phyloP scores from a whole-genome alignment of 2,329 filamentous ascomycete species.

The Trichoderma harzianum region DNA sequence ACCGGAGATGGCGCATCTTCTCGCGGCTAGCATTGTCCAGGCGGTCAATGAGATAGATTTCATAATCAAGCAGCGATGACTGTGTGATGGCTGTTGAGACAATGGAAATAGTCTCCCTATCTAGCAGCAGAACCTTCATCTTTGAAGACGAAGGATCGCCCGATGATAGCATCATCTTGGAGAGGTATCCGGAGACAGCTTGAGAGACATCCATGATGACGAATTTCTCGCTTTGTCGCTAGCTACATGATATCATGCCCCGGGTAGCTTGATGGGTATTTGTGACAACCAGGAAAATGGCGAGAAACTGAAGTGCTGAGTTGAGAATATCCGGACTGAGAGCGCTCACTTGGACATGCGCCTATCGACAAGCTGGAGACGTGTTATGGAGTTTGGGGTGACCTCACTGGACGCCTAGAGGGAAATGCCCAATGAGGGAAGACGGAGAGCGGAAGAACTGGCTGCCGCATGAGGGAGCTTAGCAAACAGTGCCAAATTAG shows the following conservation, averaged over 20 bases:
- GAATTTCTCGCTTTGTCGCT: not conserved
- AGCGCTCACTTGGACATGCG: not conserved
- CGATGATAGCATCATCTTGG: slow-evolving; percentile 77
- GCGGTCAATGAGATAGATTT: slow-evolving; percentile 96
- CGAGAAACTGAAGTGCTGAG: not conserved
- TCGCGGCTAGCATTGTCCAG: slow-evolving; percentile 86
- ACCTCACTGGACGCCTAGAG: slow-evolving; percentile 4
- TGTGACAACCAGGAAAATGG: not conserved
- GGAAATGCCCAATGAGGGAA: not conserved
- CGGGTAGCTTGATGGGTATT: not conserved
- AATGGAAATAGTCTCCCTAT: slow-evolving; percentile 90
- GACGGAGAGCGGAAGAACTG: slow-evolving; percentile 10
- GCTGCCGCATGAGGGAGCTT: not conserved
- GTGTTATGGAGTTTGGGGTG: slow-evolving; percentile 2
- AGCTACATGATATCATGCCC: slow-evolving; percentile 17
- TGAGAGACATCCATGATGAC: slow-evolving; percentile 85
- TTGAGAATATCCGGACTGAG: not conserved
- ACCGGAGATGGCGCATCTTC: slow-evolving; percentile 96
- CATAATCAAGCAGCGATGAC: slow-evolving; percentile 89
- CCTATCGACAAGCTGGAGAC: slow-evolving; percentile 10
- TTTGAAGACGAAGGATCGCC: slow-evolving; percentile 78
- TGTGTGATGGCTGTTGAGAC: slow-evolving; percentile 95
- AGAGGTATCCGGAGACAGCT: slow-evolving; percentile 90
- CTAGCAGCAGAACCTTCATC: slow-evolving; percentile 96
- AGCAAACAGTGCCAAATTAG: not conserved